A percentile compares a stretch with the other conserved stretches of the same genome.
These are phyloP conservation scores for Hypericum perforatum DNA, from an alignment of 345 rosid genomes.

Conservation along the genomic window DNA sequence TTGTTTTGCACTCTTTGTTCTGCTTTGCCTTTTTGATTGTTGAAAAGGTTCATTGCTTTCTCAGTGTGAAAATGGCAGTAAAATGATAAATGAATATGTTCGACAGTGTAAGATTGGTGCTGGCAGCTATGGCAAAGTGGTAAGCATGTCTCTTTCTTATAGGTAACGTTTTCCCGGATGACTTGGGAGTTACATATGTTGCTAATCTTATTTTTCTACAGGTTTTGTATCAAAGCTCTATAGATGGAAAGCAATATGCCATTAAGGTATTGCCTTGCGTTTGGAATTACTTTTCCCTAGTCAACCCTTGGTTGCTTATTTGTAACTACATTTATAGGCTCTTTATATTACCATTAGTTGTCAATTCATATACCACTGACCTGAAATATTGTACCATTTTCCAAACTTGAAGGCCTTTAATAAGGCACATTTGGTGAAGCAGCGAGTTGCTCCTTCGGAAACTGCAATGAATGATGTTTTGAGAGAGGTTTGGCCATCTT, in stretches of 20 bases:
- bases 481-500: slow-evolving; percentile 56
- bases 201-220: slow-evolving; percentile 24
- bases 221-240: slow-evolving; percentile 74
- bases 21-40: not conserved
- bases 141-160: not conserved
- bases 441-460: slow-evolving; percentile 94
- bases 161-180: not conserved
- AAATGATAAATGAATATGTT: slow-evolving; percentile 14
- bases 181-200: slow-evolving; percentile 8
- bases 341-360: too few relatives aligned
- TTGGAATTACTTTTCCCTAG: not conserved
- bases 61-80: slow-evolving; percentile 4
- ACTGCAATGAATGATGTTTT: slow-evolving; percentile 97
- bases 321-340: too few relatives aligned
- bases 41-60: slow-evolving; percentile 12
- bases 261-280: slow-evolving; percentile 50
- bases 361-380: too few relatives aligned
- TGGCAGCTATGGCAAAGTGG: slow-evolving; percentile 18
- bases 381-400: not conserved
- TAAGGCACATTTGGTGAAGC: slow-evolving; percentile 75
- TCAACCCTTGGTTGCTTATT: too few relatives aligned
- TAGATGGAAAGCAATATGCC: slow-evolving; percentile 79
- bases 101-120: slow-evolving; percentile 6
- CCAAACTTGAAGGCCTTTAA: slow-evolving; percentile 66
- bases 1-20: too few relatives aligned